Evolutionary conservation across 805 yeast genomes (phyloP), one percentile per base, ranked within the genome.

Genomic region (Starmerella davenportii): DNA sequence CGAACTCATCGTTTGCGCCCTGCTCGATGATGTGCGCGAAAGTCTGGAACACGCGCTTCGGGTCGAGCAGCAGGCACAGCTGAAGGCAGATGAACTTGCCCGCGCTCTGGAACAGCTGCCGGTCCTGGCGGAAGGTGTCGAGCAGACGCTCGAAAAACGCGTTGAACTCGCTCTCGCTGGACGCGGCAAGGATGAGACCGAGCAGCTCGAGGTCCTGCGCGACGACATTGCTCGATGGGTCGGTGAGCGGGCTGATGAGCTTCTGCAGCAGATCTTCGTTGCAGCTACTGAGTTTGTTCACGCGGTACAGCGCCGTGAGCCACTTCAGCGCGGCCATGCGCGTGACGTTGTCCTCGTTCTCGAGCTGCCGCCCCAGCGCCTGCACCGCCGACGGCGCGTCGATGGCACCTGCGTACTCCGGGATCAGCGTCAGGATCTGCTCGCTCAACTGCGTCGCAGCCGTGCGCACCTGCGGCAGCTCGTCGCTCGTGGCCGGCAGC

Each of bases 241-340:
- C 76, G 2, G 73, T 64, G 16, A 74, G 63, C 0, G 93, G 79
- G 51, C 74, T 76, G 38, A 90, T 63, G 28, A 90, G 62, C 0
- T 34, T 34, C 5, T 20, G 40, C 14, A 45, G 37, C 35, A 45
- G 17, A 11, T 43, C 47, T 49, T 84, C 75, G 33, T 82, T 77
- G 41, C 71, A 70, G 38, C 72, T 77, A 41, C 59, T 52, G 21
- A 74, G 53, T 27, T 75, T 63, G 42, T 70, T 66, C 30, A 62
- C 58, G 21, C 71, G 66, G 51, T 84, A 87, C 30, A 90, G 64
- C 67, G 81, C 72, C 14, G 74, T 72, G 24, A 90, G 63, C 98
- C 98, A 90, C 46, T 85, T 93, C 27, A 90, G 61, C 19, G 90
- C 76, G 0, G 92, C 81, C 25, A 82, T 66, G 42, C 90, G 68